phyloP scores from a whole-genome alignment of 2,329 filamentous ascomycete species.

The Elsinoe batatas region DNA sequence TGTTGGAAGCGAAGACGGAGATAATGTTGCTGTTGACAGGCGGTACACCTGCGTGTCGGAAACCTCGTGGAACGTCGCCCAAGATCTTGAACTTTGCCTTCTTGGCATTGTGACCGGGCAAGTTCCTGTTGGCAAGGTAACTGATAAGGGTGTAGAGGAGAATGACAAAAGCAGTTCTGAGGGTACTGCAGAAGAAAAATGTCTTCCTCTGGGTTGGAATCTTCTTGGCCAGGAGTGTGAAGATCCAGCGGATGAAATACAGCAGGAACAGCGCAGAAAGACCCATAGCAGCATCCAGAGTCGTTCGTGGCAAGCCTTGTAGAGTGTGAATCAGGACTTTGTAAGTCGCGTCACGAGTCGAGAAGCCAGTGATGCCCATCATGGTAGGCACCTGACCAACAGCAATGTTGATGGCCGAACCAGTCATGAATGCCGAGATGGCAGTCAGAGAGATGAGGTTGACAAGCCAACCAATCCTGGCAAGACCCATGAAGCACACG shows the following conservation, averaged over 20 bases:
- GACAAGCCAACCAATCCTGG: conserved; percentile 79
- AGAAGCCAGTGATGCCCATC: conserved; percentile 56
- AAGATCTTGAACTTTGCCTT: conserved; percentile 62
- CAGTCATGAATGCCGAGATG: conserved; percentile 94
- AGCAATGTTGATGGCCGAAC: conserved; percentile 81
- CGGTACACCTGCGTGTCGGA: conserved; percentile 68
- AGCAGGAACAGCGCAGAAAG: conserved; percentile 70
- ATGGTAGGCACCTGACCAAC: conserved; percentile 72
- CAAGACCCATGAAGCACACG: conserved; percentile 66
- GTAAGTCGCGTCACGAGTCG: conserved; percentile 68
- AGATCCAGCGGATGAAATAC: conserved; percentile 61
- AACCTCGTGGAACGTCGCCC: conserved; percentile 65
- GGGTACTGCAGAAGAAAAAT: conserved; percentile 83
- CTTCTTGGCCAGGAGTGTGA: conserved; percentile 57
- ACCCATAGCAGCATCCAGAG: conserved; percentile 77
- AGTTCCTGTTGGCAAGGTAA: conserved; percentile 68
- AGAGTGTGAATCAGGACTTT: conserved; percentile 73
- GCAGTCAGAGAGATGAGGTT: conserved; percentile 86
- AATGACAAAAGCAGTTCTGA: conserved; percentile 86
- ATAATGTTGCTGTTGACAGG: conserved; percentile 57
- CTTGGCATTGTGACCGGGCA: conserved; percentile 21
- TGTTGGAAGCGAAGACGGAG: conserved; percentile 55
- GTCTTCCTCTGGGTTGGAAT: conserved; percentile 60
- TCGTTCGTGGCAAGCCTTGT: conserved; percentile 56
- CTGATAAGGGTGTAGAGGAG: conserved; percentile 86